Conservation (phyloP, 495 filamentous ascomycete species). For the Penicillium bialowiezense region DNA sequence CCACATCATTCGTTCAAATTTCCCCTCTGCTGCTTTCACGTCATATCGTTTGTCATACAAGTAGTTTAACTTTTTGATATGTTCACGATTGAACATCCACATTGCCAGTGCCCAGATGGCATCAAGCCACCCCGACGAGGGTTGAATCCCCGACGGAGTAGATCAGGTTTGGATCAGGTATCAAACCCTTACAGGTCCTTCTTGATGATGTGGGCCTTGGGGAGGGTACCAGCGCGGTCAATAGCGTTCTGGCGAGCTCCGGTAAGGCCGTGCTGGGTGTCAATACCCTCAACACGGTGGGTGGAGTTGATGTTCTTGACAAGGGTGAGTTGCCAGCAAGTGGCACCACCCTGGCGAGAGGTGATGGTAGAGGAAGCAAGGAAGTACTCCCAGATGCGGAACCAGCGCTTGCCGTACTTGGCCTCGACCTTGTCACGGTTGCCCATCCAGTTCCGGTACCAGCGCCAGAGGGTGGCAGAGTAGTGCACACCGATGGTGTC, state of each 20-base stretch:
- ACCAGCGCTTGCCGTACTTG: slow-evolving; percentile 96
- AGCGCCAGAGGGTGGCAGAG: slow-evolving; percentile 94
- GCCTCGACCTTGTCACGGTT: slow-evolving; percentile 92
- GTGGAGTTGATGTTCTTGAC: slow-evolving; percentile 99
- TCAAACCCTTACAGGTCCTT: slow-evolving; percentile 30
- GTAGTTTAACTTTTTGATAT: background rate
- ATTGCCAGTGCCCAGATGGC: background rate
- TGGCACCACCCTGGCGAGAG: slow-evolving; percentile 87
- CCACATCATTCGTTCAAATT: background rate
- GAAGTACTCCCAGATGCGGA: slow-evolving; percentile 99
- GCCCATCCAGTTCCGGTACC: slow-evolving; percentile 98
- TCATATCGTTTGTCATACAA: slow-evolving; percentile 8
- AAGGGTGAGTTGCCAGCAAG: slow-evolving; percentile 92
- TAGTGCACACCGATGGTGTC: slow-evolving; percentile 97
- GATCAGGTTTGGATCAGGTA: background rate
- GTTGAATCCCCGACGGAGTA: background rate
- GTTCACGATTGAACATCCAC: slow-evolving; percentile 1
- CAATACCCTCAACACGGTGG: slow-evolving; percentile 86
- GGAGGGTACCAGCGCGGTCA: slow-evolving; percentile 36
- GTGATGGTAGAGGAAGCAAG: slow-evolving; percentile 90
- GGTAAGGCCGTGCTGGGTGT: slow-evolving; percentile 68
- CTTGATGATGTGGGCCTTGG: slow-evolving; percentile 39
- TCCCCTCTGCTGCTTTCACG: background rate
- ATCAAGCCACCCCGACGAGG: background rate
- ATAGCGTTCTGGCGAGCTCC: slow-evolving; percentile 58